Conservation (phyloP, 108 stramenopile genomes). For the Mediolabrus comicus region DNA sequence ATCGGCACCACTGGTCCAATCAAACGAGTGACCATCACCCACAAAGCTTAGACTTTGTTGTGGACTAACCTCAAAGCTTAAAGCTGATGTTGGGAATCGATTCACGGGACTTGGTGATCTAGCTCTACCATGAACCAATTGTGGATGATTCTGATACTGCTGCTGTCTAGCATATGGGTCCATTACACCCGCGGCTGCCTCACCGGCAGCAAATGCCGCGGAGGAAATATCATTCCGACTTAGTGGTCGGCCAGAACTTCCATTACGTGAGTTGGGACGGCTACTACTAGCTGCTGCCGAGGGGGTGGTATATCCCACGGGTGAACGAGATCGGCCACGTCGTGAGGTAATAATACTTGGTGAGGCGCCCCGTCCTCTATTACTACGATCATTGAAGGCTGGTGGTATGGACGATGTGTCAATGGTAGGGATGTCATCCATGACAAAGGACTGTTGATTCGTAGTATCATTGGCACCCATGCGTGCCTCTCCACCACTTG, state of each 20-base stretch:
- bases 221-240: constrained; percentile 3
- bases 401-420: constrained; percentile 2
- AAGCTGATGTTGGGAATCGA: constrained; percentile 2
- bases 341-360: constrained; percentile 13
- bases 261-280: constrained; percentile 7
- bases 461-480: neutral
- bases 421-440: constrained; percentile 13
- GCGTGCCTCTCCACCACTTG: neutral
- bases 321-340: constrained; percentile 18
- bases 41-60: constrained; percentile 13
- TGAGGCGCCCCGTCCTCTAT: neutral
- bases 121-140: neutral
- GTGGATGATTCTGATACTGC: constrained; percentile 6
- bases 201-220: constrained; percentile 15
- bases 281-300: neutral
- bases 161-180: neutral
- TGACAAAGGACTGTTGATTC: constrained; percentile 5
- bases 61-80: constrained; percentile 12
- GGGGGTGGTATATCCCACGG: constrained; percentile 1
- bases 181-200: constrained; percentile 16
- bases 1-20: constrained; percentile 6
- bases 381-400: neutral
- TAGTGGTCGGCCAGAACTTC: constrained; percentile 1
- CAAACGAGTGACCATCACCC: constrained; percentile 2
- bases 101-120: constrained; percentile 8